Base-by-base conservation (phyloP, 768 basidiomycete species). In the Leccinum sublutescens region DNA sequence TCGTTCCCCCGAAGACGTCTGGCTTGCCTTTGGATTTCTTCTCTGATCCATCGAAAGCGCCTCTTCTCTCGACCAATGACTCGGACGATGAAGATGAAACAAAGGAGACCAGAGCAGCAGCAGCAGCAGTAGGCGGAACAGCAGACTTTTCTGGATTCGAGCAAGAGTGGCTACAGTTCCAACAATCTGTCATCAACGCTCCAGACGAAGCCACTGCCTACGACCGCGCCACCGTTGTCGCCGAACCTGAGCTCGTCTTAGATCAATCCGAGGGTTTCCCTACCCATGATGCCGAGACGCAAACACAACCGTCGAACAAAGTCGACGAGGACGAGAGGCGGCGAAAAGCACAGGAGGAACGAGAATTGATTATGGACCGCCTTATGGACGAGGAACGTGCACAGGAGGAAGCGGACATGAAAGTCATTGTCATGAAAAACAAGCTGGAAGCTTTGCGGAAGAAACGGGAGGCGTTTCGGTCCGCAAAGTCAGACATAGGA, bases 311-410 rank as follows among this genome's bases (percentile, higher is more conserved):
- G 2, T 54, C 33, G 52, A 29, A 40, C 31, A 65, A 40, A 55
- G 50, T 12, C 38, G 64, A 59, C 4, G 80, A 79, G 51, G 77
- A 79, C 53, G 69, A 71, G 54, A 78, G 82, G 65, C 74, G 72
- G 65, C 72, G 75, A 64, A 87, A 79, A 71, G 85, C 86, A 65
- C 78, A 78, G 68, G 91, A 93, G 21, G 91, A 93, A 55, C 80
- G 83, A 52, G 92, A 93, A 64, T 73, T 93, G 60, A 93, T 94
- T 43, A 90, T 94, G 87, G 91, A 93, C 73, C 81, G 92, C 56
- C 72, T 93, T 50, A 59, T 92, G 70, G 92, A 93, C 33, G 92
- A 94, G 74, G 92, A 94, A 71, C 80, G 86, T 54, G 88, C 87
- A 34, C 92, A 94, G 76, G 48, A 49, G 23, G 48, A 49, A 25